These are phyloP conservation scores for Kuraishia hungarica DNA, from an alignment of 805 yeast genomes.

Conservation along the genomic window DNA sequence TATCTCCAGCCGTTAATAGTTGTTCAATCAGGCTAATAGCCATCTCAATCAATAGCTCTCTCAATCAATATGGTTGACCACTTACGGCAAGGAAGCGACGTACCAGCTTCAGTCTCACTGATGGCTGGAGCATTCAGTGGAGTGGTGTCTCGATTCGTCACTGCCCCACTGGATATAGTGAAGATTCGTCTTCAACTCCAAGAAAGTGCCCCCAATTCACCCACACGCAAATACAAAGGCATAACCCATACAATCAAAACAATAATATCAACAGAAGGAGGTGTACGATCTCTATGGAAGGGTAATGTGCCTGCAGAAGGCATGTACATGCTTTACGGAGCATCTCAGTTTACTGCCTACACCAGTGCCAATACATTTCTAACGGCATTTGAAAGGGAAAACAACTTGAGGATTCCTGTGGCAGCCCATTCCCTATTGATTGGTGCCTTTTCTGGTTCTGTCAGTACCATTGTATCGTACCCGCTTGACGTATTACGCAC, in stretches of 20 bases:
- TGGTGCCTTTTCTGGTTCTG: constrained; percentile 72
- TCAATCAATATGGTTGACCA: neutral
- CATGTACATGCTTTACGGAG: constrained; percentile 81
- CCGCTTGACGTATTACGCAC: constrained; percentile 91
- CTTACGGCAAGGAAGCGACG: constrained; percentile 34
- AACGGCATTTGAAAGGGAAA: constrained; percentile 17
- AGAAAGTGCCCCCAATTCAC: constrained; percentile 5
- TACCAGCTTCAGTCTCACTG: constrained; percentile 43
- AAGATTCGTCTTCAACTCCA: constrained; percentile 71
- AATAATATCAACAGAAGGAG: constrained; percentile 52
- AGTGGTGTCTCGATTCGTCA: constrained; percentile 36
- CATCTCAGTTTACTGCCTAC: constrained; percentile 72
- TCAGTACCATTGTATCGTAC: constrained; percentile 68
- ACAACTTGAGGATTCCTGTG: constrained; percentile 19
- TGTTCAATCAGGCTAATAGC: too few species aligned
- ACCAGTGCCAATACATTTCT: constrained; percentile 41
- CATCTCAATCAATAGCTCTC: too few species aligned
- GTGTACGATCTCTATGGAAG: constrained; percentile 79
- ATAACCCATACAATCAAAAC: constrained; percentile 27
- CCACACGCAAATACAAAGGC: constrained; percentile 23
- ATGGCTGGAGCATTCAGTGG: constrained; percentile 73
- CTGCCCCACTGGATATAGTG: constrained; percentile 73
- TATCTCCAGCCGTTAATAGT: too few species aligned
- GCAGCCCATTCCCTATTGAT: constrained; percentile 41
- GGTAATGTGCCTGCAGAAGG: constrained; percentile 91